phyloP scores from a whole-genome alignment of 441 rosid genomes.

The Syzygium syzygioides region DNA sequence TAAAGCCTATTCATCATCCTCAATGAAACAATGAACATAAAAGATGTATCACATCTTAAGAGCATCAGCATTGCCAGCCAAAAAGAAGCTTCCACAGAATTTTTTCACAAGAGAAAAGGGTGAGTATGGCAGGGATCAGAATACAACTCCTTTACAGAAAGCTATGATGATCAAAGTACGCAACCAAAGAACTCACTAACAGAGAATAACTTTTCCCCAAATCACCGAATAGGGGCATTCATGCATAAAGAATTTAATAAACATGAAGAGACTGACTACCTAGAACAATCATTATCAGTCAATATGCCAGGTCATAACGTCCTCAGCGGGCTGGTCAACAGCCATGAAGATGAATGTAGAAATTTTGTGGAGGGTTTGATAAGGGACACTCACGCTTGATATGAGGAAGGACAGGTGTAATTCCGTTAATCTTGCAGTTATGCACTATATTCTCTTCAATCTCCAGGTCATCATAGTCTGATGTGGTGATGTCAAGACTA shows the following conservation, averaged over 20 bases:
- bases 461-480: conserved; percentile 80
- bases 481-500: conserved; percentile 74
- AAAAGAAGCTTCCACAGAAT: background rate
- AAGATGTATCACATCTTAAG: background rate
- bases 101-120: background rate
- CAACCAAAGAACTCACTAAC: background rate
- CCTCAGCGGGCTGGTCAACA: background rate
- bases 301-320: background rate
- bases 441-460: conserved; percentile 86
- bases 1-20: background rate
- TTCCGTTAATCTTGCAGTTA: conserved; percentile 64
- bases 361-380: background rate
- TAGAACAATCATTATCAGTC: background rate
- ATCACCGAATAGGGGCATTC: background rate
- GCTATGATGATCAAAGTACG: background rate
- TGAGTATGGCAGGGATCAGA: background rate
- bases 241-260: background rate
- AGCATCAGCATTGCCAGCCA: background rate
- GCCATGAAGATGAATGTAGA: background rate
- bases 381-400: conserved; percentile 59
- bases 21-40: background rate
- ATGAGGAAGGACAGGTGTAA: conserved; percentile 68
- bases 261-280: background rate
- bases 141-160: background rate
- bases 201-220: background rate